Conservation (phyloP, 495 filamentous ascomycete species). For the Terfezia claveryi region DNA sequence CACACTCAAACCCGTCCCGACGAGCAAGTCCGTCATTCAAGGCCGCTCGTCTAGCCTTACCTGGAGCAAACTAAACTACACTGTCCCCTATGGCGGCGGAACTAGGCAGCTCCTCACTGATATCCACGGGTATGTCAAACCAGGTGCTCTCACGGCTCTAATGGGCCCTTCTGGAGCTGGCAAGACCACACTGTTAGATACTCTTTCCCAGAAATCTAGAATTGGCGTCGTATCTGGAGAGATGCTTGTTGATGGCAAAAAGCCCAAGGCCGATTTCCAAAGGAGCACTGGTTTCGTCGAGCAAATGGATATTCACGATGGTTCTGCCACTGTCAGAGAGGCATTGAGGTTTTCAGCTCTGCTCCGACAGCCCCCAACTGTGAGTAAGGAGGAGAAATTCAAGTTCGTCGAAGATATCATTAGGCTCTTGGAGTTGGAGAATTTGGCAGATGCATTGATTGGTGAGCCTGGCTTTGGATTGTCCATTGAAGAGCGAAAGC, state of each 20-base stretch:
- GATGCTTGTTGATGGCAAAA: constrained; percentile 41
- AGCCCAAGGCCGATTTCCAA: constrained; percentile 37
- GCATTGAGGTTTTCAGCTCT: constrained; percentile 38
- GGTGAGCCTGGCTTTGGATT: constrained; percentile 32
- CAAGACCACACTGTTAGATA: constrained; percentile 36
- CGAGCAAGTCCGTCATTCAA: constrained; percentile 6
- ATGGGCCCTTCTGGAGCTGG: constrained; percentile 46
- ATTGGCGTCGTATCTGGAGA: constrained; percentile 37
- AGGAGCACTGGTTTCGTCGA: constrained; percentile 24
- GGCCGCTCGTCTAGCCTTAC: constrained; percentile 34
- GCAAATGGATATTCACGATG: constrained; percentile 26
- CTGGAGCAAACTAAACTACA: constrained; percentile 38
- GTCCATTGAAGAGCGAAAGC: constrained; percentile 40
- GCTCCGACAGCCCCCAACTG: constrained; percentile 30
- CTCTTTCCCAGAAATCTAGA: constrained; percentile 40
- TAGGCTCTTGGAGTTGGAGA: constrained; percentile 33
- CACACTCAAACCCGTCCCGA: constrained; percentile 1
- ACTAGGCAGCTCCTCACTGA: constrained; percentile 42
- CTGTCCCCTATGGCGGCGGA: constrained; percentile 29
- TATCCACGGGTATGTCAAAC: constrained; percentile 57
- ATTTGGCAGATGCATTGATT: constrained; percentile 32
- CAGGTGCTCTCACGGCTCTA: constrained; percentile 56
- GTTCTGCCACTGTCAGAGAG: constrained; percentile 37
- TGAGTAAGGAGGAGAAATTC: constrained; percentile 33
- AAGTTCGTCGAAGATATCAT: constrained; percentile 26